These are phyloP conservation scores for Ogataea chonburiensis DNA, from an alignment of 805 yeast genomes.

Conservation along the genomic window DNA sequence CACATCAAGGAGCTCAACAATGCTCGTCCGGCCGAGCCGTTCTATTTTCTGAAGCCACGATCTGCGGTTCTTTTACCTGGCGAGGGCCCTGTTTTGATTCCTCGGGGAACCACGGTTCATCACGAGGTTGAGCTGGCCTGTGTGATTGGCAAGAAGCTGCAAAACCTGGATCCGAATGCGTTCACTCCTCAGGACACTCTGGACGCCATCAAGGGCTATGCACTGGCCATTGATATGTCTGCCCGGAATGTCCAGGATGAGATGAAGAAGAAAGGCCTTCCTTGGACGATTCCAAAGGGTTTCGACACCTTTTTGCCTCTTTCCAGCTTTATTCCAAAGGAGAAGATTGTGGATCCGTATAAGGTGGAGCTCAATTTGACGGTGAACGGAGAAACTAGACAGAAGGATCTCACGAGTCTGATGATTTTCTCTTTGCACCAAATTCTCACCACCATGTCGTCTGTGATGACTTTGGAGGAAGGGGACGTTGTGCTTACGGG, in stretches of 20 bases:
- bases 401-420: constrained; percentile 70
- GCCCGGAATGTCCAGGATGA: constrained; percentile 95
- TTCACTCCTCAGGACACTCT: constrained; percentile 68
- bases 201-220: constrained; percentile 81
- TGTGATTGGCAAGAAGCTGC: constrained; percentile 60
- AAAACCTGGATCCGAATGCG: constrained; percentile 53
- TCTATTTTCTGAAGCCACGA: constrained; percentile 88
- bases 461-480: constrained; percentile 86
- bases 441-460: constrained; percentile 75
- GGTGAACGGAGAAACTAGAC: constrained; percentile 70
- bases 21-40: constrained; percentile 78
- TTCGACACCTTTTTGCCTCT: constrained; percentile 94
- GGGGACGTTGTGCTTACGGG: constrained; percentile 94
- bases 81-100: constrained; percentile 78
- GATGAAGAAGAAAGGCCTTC: constrained; percentile 90
- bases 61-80: constrained; percentile 68
- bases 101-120: constrained; percentile 76
- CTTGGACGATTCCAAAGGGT: constrained; percentile 97
- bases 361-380: constrained; percentile 60
- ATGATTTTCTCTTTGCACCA: constrained; percentile 89
- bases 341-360: constrained; percentile 67
- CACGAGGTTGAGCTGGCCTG: constrained; percentile 94
- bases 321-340: constrained; percentile 68
- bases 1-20: constrained; percentile 90
- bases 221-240: constrained; percentile 89